Evolutionary conservation across 2,329 filamentous ascomycete genomes (phyloP).

Genomic region (Pestalotiopsis sp.): DNA sequence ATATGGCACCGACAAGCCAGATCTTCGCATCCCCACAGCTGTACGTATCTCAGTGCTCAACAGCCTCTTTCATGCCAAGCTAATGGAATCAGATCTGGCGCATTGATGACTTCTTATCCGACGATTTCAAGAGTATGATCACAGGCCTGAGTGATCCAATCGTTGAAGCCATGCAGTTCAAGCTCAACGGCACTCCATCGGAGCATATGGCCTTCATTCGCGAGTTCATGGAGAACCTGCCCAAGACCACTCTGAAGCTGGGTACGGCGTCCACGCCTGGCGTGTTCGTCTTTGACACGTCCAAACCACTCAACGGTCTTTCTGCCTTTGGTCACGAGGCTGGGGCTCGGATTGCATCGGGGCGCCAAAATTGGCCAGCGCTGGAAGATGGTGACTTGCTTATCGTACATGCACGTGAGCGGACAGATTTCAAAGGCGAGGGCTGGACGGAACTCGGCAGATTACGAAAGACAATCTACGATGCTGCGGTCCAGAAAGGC

Average conservation of each 20-base stretch:
- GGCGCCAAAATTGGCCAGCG: slow-evolving; percentile 21
- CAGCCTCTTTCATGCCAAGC: not conserved
- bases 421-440: slow-evolving; percentile 62
- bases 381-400: slow-evolving; percentile 77
- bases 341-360: slow-evolving; percentile 25
- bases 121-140: slow-evolving; percentile 74
- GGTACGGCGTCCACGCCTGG: slow-evolving; percentile 81
- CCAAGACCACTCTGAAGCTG: slow-evolving; percentile 56
- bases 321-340: slow-evolving; percentile 44
- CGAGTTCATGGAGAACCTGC: slow-evolving; percentile 70
- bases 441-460: slow-evolving; percentile 75
- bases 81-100: slow-evolving; percentile 59
- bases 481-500: slow-evolving; percentile 64
- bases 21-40: slow-evolving; percentile 73
- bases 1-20: slow-evolving; percentile 92
- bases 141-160: slow-evolving; percentile 67
- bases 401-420: slow-evolving; percentile 76
- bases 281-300: slow-evolving; percentile 74
- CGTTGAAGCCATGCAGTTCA: slow-evolving; percentile 75
- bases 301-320: slow-evolving; percentile 75
- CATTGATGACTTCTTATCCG: slow-evolving; percentile 65
- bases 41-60: slow-evolving; percentile 41
- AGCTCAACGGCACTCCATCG: slow-evolving; percentile 52
- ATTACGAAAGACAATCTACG: slow-evolving; percentile 71
- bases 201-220: slow-evolving; percentile 45